phyloP scores from a whole-genome alignment of 768 basidiomycete genomes.

The Pisolithus albus region DNA sequence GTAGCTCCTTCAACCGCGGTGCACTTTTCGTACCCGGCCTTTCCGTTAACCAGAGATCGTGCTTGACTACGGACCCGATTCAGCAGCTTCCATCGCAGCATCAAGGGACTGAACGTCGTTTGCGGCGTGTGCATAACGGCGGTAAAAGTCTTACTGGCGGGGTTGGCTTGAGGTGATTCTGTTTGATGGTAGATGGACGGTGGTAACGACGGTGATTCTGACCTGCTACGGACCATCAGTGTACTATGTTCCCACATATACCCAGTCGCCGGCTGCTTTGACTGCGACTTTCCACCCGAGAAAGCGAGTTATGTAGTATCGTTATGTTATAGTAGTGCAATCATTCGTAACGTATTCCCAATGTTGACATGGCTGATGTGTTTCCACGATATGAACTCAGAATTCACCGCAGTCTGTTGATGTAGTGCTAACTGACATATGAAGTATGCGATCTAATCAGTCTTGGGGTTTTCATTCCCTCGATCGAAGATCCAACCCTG shows the following conservation, averaged over 20 bases:
- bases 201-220: neutral
- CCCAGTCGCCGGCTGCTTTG: too few species aligned
- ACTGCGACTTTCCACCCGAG: too few species aligned
- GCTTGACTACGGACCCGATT: conserved; percentile 16
- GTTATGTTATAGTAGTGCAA: too few species aligned
- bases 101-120: conserved; percentile 20
- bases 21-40: conserved; percentile 56
- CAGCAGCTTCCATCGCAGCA: conserved; percentile 16
- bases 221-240: too few species aligned
- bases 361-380: too few species aligned
- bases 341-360: too few species aligned
- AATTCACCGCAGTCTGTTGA: neutral
- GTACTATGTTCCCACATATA: too few species aligned
- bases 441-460: neutral
- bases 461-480: conserved; percentile 8
- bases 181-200: neutral
- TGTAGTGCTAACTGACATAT: neutral
- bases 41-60: conserved; percentile 22
- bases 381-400: too few species aligned
- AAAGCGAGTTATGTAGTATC: too few species aligned
- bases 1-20: conserved; percentile 74
- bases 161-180: neutral
- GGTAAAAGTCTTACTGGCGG: too few species aligned
- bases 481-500: conserved; percentile 8
- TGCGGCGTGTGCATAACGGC: conserved; percentile 13